Evolutionary conservation across 768 basidiomycete genomes (phyloP), one percentile per base, ranked within the genome.

Genomic region (Phylloporus sp.): DNA sequence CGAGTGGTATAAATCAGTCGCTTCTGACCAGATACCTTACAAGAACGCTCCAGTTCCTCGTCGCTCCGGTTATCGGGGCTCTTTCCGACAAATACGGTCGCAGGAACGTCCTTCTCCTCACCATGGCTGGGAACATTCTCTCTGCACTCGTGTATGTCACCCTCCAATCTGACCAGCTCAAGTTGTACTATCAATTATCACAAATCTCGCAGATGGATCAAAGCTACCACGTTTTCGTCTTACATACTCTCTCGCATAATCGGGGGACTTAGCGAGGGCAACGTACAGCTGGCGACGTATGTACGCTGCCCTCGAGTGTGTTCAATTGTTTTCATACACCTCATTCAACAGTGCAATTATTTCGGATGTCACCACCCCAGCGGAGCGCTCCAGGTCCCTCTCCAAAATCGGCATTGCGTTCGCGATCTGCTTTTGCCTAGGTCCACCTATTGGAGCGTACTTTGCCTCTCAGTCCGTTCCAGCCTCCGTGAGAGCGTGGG

Each of bases 321-420:
- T 32, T 23, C 22, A 3, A 14, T 34, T 7, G 3, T 24, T 29
- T 44, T 9, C 38, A 18, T 27, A 5, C n/a, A 5, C 13, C 27
- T 23, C 22, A 4, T 26, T 48, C 43, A 18, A 36, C 54, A 96
- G 91, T 58, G 93, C 96, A 5, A 93, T 94, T 57, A 79, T 99
- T 26, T 90, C 92, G 20, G 95, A 98, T 63, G 80, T 97, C 33
- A 89, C 91, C 1, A 78, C 84, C 1, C 77, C 87, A 4, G 77
- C 78, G 17, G 86, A 84, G 38, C 84, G 95, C 18, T 86, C 90
- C 4, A 86, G 79, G 62, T 84, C 89, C 5, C 80, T 99, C 15
- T 88, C 96, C 1, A 79, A 95, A 49, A 86, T 99, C 36, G 95
- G 96, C 13, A 90, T 98, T 37, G 95, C 96, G 0, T 99, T 99